Base-by-base conservation (phyloP, 306 rosid species). In the Dicorynia guianensis region DNA sequence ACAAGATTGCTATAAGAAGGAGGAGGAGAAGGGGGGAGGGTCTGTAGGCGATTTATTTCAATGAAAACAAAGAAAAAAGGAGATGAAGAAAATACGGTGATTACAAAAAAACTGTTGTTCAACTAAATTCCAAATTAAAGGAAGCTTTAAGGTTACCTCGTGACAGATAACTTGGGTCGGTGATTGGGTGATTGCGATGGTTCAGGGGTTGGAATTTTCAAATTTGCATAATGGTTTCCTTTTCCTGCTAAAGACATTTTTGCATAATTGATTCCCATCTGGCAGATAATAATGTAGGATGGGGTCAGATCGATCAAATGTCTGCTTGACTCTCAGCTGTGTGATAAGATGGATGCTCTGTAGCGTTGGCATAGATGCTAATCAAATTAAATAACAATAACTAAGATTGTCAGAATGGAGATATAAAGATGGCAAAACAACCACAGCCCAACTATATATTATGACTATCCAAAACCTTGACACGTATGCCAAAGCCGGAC, bases 221-320 rank as follows among this genome's bases (percentile, higher is more conserved):
- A 25, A 25, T 25, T 25, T 25, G 30, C 30, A 25, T 25, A 25
- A 44, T 44, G 9, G 7, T 44, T 44, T 13, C 47, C 17, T 62
- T 76, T 67, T 49, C 73, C 47, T 58, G 65, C 74, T 67, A 73
- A 10, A 49, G 62, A 63, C 52, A 30, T 17, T 54, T 58, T 76
- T 11, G 71, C 40, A 75, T 78, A 74, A 78, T 74, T 79, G 83
- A 64, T 38, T 56, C 48, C 53, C 83, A 79, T 77, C 63, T 74
- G 83, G 71, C 5, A n/a, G 18, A 17, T 68, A 34, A 79, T 83
- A 71, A 83, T 83, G 75, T 20, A 8, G 58, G 69, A 76, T 70
- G 69, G 81, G 74, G 77, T 77, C 73, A n/a, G n/a, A n/a, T n/a
- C n/a, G n/a, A n/a, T n/a, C n/a, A 67, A 73, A 43, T 52, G 76